A percentile compares a stretch with the other conserved stretches of the same genome.
phyloP scores from a whole-genome alignment of 208 protist genomes.

The Acanthamoeba lenticulata region DNA sequence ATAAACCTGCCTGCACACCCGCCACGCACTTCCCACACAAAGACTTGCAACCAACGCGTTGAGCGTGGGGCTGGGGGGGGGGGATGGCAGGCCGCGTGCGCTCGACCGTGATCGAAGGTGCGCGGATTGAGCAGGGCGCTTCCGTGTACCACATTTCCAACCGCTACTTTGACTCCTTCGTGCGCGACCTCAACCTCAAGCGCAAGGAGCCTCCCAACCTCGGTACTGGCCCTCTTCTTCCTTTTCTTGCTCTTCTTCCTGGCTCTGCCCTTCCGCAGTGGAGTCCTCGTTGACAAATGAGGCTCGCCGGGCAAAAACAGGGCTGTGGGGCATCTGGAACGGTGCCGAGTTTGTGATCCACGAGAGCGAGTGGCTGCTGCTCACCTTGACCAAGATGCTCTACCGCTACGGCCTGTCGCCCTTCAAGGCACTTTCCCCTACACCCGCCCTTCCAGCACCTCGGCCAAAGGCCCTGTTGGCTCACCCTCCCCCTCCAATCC shows the following conservation, averaged over 20 bases:
- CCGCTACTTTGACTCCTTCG: not conserved
- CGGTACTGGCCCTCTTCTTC: not conserved
- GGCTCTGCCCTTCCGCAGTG: too few species aligned
- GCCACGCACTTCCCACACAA: too few species aligned
- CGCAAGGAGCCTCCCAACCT: conserved; percentile 29
- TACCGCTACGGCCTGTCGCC: conserved; percentile 38
- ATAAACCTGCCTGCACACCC: too few species aligned
- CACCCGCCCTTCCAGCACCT: too few species aligned
- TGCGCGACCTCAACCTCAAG: not conserved
- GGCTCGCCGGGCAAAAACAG: too few species aligned
- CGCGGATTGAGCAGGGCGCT: not conserved
- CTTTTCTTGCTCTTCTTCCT: too few species aligned
- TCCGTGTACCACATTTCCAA: conserved; percentile 47
- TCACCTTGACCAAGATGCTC: conserved; percentile 9
- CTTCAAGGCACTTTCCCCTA: too few species aligned
- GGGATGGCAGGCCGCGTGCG: not conserved
- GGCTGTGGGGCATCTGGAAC: conserved; percentile 39
- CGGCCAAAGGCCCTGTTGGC: too few species aligned
- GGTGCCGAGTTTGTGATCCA: not conserved
- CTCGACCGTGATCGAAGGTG: not conserved
- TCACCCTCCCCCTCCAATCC: too few species aligned
- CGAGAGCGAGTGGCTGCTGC: not conserved
- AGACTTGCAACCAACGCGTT: too few species aligned
- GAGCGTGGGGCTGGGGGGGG: too few species aligned
- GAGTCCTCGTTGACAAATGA: too few species aligned